phyloP scores from a whole-genome alignment of 768 basidiomycete genomes.

The Lenzites betulinus region DNA sequence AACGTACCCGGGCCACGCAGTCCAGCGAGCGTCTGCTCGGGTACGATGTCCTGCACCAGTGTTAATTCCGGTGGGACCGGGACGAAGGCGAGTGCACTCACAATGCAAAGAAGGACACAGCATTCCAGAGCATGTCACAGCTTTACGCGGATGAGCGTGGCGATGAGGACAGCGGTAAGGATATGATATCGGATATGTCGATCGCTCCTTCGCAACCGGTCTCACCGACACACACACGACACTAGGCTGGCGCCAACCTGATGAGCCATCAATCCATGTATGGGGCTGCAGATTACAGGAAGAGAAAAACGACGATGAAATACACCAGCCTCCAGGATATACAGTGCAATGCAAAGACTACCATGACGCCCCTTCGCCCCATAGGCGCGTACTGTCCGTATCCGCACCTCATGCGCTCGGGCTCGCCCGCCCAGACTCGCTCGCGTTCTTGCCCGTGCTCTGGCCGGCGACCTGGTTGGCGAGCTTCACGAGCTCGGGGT shows the following conservation, averaged over 20 bases:
- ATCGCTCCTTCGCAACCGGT: background rate
- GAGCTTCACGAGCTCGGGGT: conserved; percentile 32
- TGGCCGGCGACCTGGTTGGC: conserved; percentile 28
- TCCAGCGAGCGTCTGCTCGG: background rate
- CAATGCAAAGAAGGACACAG: background rate
- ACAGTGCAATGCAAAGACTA: conserved; percentile 25
- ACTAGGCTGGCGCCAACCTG: background rate
- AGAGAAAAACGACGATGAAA: conserved; percentile 10
- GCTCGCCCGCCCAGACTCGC: conserved; percentile 20
- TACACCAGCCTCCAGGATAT: conserved; percentile 25
- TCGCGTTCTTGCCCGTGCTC: conserved; percentile 17
- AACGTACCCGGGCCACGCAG: background rate
- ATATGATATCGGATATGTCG: background rate
- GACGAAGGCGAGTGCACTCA: background rate
- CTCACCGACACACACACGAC: background rate
- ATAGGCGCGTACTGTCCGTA: background rate
- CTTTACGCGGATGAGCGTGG: too few species aligned
- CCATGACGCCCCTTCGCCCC: conserved; percentile 9
- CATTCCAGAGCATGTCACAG: background rate
- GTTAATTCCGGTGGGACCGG: background rate
- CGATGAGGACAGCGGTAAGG: too few species aligned
- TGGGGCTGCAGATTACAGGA: conserved; percentile 9
- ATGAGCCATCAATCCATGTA: background rate
- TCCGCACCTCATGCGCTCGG: conserved; percentile 4
- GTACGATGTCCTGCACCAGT: background rate